A percentile compares a stretch with the other conserved stretches of the same genome.
phyloP scores from a whole-genome alignment of 2,329 filamentous ascomycete genomes.

The Bipolaris cookei region DNA sequence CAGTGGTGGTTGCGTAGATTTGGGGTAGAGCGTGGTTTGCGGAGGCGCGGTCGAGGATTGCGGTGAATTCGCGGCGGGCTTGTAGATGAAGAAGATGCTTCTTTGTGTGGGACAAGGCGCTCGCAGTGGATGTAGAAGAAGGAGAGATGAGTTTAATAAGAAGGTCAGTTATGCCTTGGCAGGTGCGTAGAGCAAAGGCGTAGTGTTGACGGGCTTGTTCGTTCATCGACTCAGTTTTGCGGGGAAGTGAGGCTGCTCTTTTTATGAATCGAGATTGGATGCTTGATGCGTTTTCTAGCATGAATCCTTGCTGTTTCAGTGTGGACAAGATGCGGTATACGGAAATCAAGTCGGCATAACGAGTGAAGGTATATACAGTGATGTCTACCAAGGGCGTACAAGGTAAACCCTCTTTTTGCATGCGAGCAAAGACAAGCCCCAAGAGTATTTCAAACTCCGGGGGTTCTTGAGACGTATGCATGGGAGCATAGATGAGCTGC shows the following conservation, averaged over 20 bases:
- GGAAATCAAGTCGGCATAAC: conserved; percentile 12
- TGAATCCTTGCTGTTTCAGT: conserved; percentile 13
- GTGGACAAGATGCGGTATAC: conserved; percentile 18
- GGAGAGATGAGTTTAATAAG: conserved; percentile 5
- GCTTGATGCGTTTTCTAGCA: conserved; percentile 13
- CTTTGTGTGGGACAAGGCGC: not conserved
- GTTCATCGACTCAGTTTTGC: not conserved
- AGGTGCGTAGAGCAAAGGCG: conserved; percentile 12
- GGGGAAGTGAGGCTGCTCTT: conserved; percentile 10
- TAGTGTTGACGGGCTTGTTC: conserved; percentile 13
- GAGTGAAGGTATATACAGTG: conserved; percentile 13
- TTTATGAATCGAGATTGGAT: conserved; percentile 12
- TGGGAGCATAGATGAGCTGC: conserved; percentile 2
- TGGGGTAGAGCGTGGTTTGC: conserved; percentile 33
- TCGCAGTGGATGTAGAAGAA: not conserved
- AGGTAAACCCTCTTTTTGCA: conserved; percentile 19
- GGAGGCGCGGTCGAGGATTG: conserved; percentile 34
- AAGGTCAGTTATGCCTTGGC: conserved; percentile 13
- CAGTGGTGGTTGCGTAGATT: conserved; percentile 21
- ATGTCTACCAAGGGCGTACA: conserved; percentile 23
- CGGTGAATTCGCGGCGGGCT: conserved; percentile 31
- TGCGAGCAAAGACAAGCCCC: conserved; percentile 18
- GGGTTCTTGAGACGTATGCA: not conserved
- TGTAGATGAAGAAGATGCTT: conserved; percentile 1
- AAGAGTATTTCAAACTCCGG: conserved; percentile 16